Conservation (phyloP, 2,329 filamentous ascomycete genomes). For the Alternaria sp. region DNA sequence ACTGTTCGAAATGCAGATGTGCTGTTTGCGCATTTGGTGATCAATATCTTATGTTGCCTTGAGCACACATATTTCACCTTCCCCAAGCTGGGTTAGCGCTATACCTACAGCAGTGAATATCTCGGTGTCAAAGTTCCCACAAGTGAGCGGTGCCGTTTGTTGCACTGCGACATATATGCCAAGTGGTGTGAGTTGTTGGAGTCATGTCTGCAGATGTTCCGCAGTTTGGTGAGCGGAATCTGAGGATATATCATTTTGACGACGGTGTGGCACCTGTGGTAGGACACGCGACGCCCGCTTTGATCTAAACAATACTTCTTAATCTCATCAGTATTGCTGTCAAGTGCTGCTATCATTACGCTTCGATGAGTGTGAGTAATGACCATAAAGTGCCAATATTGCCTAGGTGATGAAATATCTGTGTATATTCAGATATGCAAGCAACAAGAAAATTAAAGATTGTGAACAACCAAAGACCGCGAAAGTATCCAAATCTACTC, state of each 20-base stretch:
- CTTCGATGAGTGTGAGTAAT: background rate
- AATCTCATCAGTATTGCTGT: accelerated
- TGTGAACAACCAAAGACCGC: background rate
- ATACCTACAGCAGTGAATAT: slow-evolving; percentile 2
- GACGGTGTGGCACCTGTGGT: background rate
- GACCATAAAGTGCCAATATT: accelerated
- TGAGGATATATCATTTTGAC: background rate
- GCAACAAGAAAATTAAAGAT: background rate
- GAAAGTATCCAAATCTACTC: too few species aligned
- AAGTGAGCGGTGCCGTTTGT: slow-evolving; percentile 4
- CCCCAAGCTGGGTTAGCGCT: background rate
- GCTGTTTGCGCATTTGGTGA: background rate
- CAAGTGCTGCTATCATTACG: background rate
- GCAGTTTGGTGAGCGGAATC: background rate
- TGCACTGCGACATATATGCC: background rate
- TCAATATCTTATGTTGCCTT: background rate
- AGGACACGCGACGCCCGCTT: too few species aligned
- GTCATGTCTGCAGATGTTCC: background rate
- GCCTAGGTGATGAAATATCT: background rate
- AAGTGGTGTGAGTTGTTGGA: background rate
- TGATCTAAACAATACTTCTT: background rate
- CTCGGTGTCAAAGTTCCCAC: background rate
- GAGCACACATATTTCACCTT: background rate
- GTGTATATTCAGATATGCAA: background rate
- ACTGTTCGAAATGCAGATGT: background rate